Percentiles rank a stretch among this genome's conserved stretches.
Conservation (phyloP, 2,329 filamentous ascomycete genomes). For the Hymenoscyphus repandus region DNA sequence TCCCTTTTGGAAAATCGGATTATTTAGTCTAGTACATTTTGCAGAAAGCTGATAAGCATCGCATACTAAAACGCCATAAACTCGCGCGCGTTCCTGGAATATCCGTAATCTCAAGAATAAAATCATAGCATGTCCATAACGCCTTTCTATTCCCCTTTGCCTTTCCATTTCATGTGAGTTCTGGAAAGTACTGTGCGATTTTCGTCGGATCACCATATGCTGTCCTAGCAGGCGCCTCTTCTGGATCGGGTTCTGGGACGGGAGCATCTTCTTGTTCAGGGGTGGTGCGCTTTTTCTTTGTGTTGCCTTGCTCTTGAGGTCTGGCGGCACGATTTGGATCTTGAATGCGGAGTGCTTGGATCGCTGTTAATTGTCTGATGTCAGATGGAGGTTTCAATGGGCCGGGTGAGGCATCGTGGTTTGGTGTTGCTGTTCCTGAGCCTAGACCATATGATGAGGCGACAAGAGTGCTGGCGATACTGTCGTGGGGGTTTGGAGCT, state of each 20-base stretch:
- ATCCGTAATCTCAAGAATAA: not conserved
- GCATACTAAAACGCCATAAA: not conserved
- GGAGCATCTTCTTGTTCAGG: constrained; percentile 4
- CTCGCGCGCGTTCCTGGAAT: not conserved
- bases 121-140: not conserved
- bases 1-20: too few relatives aligned
- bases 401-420: not conserved
- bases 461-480: constrained; percentile 15
- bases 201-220: constrained; percentile 22
- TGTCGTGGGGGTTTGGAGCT: constrained; percentile 16
- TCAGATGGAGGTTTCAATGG: constrained; percentile 7
- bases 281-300: constrained; percentile 27
- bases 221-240: constrained; percentile 4
- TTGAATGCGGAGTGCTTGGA: constrained; percentile 6
- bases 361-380: constrained; percentile 9
- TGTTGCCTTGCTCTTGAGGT: constrained; percentile 24
- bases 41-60: not conserved
- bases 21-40: too few relatives aligned
- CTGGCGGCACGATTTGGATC: constrained; percentile 5
- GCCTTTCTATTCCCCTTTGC: not conserved
- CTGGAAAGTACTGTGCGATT: constrained; percentile 29
- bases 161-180: constrained; percentile 10
- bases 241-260: not conserved
- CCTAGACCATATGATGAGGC: constrained; percentile 13
- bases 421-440: not conserved